phyloP scores from a whole-genome alignment of 495 filamentous ascomycete genomes.

The Aspergillus leporis region DNA sequence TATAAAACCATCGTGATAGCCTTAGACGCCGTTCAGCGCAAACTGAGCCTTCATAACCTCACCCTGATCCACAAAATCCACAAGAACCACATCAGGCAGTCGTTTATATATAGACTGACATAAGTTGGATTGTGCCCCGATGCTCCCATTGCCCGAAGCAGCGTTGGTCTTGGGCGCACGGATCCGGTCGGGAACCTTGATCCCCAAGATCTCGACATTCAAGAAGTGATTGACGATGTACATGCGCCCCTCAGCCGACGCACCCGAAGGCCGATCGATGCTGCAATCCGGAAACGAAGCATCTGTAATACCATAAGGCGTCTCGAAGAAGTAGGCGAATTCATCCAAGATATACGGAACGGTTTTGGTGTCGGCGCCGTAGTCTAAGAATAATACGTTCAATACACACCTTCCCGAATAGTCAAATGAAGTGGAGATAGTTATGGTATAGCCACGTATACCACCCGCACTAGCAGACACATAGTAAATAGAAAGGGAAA shows the following conservation, averaged over 20 bases:
- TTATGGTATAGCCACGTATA: background rate
- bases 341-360: constrained; percentile 68
- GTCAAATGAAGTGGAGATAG: background rate
- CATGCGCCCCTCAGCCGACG: constrained; percentile 49
- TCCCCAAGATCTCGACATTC: constrained; percentile 42
- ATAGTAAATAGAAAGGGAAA: background rate
- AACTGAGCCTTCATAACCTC: constrained; percentile 58
- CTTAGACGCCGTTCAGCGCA: constrained; percentile 55
- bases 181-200: constrained; percentile 56
- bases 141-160: constrained; percentile 49
- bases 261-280: constrained; percentile 58
- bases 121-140: constrained; percentile 55
- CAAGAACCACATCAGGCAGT: constrained; percentile 60
- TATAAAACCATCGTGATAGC: background rate
- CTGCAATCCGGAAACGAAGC: constrained; percentile 52
- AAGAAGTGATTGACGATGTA: constrained; percentile 57
- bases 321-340: constrained; percentile 73
- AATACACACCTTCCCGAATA: background rate
- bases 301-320: constrained; percentile 60
- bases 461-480: background rate
- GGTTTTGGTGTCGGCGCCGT: constrained; percentile 44
- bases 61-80: constrained; percentile 69
- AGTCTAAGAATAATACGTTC: constrained; percentile 29
- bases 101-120: constrained; percentile 56
- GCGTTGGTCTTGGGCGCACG: constrained; percentile 59